Base-by-base conservation (phyloP, 2,329 filamentous ascomycete species). In the Apiospora kogelbergensis region DNA sequence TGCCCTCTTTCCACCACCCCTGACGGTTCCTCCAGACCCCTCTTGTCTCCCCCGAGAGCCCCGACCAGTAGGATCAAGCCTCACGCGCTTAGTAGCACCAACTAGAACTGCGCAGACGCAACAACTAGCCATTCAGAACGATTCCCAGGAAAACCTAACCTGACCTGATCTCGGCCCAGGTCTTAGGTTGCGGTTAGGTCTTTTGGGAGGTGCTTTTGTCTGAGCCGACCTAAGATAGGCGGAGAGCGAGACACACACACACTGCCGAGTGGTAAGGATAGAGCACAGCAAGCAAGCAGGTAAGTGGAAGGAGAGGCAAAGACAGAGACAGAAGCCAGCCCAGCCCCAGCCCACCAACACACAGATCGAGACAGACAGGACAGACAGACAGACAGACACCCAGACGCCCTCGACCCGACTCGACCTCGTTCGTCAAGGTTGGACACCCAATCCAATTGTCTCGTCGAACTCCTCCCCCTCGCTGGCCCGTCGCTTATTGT, bases 401-500 rank as follows among this genome's bases (percentile, higher is more conserved):
- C 24, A 60, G 53, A 60, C 30, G 37, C 30, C 53, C 13, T 60
- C 53, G n/a, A 60, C 53, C 53, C 53, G 17, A 60, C 53, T 60
- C 7, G 53, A 33, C 53, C 53, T 60, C 30, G 53, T 10, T 17
- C 63, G 24, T 44, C 63, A 65, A 65, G 40, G 63, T 42, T 45
- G 44, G 42, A 65, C 40, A 37, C 63, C 40, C 63, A 42, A 65
- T 65, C 63, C 63, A 44, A 65, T 65, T 69, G 65, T 67, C 67
- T 64, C 45, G 66, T 57, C 70, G 68, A 60, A 42, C 10, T 15
- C 40, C 22, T 60, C 30, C 48, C 48, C 48, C 30, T 60, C 26
- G 48, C 48, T 60, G 48, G 48, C 48, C 48, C 53, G 53, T 60
- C 53, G 30, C 53, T 60, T 60, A 60, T 60, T 60, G 15, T 60